Conservation (phyloP, 768 basidiomycete species). For the Termitomyces sp. region DNA sequence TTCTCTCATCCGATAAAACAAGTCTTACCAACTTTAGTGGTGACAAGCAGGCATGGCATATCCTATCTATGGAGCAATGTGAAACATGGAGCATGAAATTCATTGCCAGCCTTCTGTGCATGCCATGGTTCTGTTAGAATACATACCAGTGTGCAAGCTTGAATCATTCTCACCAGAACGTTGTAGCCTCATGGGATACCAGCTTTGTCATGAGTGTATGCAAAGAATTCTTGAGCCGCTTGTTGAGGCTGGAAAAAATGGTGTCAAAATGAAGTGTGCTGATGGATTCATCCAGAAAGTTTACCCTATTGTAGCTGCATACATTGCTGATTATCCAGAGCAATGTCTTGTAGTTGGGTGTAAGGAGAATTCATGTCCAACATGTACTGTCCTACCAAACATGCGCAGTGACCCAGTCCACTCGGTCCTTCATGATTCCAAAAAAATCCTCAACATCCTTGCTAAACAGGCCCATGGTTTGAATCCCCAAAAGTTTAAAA, state of each 20-base stretch:
- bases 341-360: constrained; percentile 1
- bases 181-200: too few relatives aligned
- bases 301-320: too few relatives aligned
- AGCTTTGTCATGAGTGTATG: too few relatives aligned
- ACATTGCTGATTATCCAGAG: neutral
- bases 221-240: too few relatives aligned
- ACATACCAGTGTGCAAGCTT: constrained; percentile 12
- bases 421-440: neutral
- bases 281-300: too few relatives aligned
- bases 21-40: too few relatives aligned
- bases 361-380: constrained; percentile 23
- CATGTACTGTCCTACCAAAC: constrained; percentile 16
- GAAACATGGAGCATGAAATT: neutral
- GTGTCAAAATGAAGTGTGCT: too few relatives aligned
- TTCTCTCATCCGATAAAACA: too few relatives aligned
- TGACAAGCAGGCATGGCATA: too few relatives aligned
- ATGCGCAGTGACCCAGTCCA: constrained; percentile 10
- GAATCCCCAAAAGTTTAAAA: constrained; percentile 11
- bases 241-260: too few relatives aligned
- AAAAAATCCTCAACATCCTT: neutral
- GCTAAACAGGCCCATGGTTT: neutral
- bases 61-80: neutral
- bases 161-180: too few relatives aligned
- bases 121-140: constrained; percentile 2
- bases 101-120: neutral